Evolutionary conservation across 139 green algal genomes (phyloP).

Genomic region (Chlamydomonas sp.): DNA sequence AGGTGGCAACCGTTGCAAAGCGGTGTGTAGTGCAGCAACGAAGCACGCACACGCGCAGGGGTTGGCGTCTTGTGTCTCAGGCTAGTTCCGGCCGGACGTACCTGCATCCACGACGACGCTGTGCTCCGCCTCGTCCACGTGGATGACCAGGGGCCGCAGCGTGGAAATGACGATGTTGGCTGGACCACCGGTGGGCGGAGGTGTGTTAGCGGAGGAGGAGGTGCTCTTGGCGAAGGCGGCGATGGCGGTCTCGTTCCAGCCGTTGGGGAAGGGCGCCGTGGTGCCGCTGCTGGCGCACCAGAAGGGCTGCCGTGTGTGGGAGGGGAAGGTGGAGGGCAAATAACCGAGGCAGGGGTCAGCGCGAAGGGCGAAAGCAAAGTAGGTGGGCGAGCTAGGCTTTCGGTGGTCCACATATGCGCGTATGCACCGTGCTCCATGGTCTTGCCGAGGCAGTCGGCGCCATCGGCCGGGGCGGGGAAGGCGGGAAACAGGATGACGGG

Average conservation of each 20-base stretch:
- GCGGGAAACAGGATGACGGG: too few relatives aligned
- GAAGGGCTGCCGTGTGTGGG: slow-evolving; percentile 43
- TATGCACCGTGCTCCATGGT: too few relatives aligned
- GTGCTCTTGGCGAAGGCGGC: too few relatives aligned
- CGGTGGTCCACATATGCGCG: too few relatives aligned
- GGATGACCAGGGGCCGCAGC: slow-evolving; percentile 61
- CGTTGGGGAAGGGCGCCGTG: not conserved
- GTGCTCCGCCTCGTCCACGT: slow-evolving; percentile 66
- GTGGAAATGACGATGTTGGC: slow-evolving; percentile 68
- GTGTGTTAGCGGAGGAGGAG: too few relatives aligned
- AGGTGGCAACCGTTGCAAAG: too few relatives aligned
- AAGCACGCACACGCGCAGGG: too few relatives aligned
- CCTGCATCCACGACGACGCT: slow-evolving; percentile 81
- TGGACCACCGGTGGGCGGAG: not conserved
- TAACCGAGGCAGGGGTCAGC: not conserved
- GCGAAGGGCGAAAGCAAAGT: too few relatives aligned
- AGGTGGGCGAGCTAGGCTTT: too few relatives aligned
- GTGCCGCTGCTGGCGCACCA: slow-evolving; percentile 45
- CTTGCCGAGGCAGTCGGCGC: too few relatives aligned
- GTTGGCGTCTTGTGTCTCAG: not conserved
- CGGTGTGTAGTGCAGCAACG: too few relatives aligned
- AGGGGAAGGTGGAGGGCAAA: not conserved
- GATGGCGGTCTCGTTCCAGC: not conserved
- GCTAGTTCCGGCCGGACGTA: not conserved
- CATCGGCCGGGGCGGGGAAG: too few relatives aligned